Conservation (phyloP, 257 asterid genomes). For the Solanum lignicaule region DNA sequence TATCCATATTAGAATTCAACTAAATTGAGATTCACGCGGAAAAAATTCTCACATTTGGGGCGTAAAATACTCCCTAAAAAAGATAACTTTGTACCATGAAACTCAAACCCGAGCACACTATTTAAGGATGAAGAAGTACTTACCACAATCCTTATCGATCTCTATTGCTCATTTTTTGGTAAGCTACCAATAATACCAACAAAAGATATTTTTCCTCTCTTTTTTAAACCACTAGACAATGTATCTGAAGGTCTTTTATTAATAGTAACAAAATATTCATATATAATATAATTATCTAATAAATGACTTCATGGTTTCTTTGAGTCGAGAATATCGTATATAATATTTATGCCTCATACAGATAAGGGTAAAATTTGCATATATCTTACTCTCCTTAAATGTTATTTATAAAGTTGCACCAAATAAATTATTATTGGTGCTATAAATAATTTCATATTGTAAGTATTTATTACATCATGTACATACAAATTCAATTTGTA, state of each 20-base stretch:
- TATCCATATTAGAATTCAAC: too few relatives aligned
- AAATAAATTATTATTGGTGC: not conserved
- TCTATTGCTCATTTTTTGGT: not conserved
- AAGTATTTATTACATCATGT: not conserved
- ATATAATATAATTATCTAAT: too few relatives aligned
- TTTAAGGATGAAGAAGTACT: too few relatives aligned
- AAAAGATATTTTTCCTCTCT: not conserved
- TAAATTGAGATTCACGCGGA: too few relatives aligned
- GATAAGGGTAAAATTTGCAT: too few relatives aligned
- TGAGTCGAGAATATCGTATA: not conserved
- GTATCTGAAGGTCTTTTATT: not conserved
- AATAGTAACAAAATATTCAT: not conserved
- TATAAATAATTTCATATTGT: not conserved
- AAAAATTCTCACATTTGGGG: too few relatives aligned
- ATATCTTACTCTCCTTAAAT: too few relatives aligned
- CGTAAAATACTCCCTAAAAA: accelerated
- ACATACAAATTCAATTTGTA: not conserved
- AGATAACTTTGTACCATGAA: accelerated
- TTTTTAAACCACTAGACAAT: too few relatives aligned
- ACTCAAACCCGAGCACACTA: accelerated
- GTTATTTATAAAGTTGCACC: not conserved
- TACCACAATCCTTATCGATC: too few relatives aligned
- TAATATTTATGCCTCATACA: not conserved
- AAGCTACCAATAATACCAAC: not conserved
- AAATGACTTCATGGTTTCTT: not conserved